Percentiles rank a stretch among this genome's conserved stretches.
Conservation (phyloP, 345 rosid genomes). For the Acer campestre region DNA sequence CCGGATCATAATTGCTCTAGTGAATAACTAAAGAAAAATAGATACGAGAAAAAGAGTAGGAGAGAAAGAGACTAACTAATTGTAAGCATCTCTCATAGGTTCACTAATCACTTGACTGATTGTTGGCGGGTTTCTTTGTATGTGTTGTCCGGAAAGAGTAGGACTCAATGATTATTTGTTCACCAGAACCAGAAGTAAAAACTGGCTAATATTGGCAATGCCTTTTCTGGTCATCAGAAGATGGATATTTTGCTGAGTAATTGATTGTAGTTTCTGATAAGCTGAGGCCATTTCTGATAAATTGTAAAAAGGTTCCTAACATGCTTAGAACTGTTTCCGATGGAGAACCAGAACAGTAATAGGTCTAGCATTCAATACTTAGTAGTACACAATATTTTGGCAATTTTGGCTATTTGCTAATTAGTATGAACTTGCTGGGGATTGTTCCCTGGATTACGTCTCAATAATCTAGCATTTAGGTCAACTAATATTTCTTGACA, state of each 20-base stretch:
- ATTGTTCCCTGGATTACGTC: neutral
- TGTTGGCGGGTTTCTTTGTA: too few species aligned
- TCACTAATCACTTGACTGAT: neutral
- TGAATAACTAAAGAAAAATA: too few species aligned
- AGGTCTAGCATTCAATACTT: neutral
- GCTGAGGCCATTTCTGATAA: neutral
- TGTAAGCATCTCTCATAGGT: neutral
- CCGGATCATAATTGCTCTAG: too few species aligned
- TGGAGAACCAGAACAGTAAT: neutral
- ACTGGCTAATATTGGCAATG: neutral
- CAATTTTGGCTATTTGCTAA: neutral
- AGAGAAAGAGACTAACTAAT: neutral
- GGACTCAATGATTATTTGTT: neutral
- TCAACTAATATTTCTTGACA: neutral
- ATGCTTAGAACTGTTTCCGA: constrained; percentile 4
- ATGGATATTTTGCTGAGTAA: constrained; percentile 1
- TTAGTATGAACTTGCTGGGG: neutral
- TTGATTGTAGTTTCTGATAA: neutral
- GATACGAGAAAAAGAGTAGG: too few species aligned
- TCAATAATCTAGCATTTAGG: constrained; percentile 1
- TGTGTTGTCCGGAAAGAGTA: neutral
- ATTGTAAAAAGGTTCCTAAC: neutral
- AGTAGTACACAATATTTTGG: neutral
- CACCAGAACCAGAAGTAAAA: neutral
- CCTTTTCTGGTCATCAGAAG: constrained; percentile 7